Conservation (phyloP, 2,329 filamentous ascomycete genomes). For the Eutypella sp. region DNA sequence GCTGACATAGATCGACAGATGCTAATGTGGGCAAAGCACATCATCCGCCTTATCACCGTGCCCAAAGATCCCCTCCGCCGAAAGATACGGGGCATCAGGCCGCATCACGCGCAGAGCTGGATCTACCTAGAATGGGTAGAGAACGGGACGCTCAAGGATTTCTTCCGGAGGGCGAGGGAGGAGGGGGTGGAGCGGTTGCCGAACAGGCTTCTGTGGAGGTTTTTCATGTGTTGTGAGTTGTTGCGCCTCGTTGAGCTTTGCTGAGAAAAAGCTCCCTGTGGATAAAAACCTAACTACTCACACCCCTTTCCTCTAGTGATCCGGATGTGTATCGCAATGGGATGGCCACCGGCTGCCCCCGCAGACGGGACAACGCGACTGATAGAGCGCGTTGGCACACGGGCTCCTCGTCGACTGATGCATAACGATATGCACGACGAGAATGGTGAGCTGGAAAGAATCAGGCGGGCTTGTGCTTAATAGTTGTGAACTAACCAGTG, state of each 20-base stretch:
- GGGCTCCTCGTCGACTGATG: background rate
- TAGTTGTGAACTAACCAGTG: background rate
- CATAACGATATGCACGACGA: background rate
- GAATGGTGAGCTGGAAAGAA: background rate
- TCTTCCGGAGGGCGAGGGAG: background rate
- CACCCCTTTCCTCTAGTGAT: no score
- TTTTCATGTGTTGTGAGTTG: constrained; percentile 2
- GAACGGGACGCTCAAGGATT: background rate
- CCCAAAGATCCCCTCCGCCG: background rate
- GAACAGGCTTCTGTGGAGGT: constrained; percentile 1
- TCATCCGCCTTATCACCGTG: background rate
- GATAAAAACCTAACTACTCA: background rate
- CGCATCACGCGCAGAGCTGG: background rate
- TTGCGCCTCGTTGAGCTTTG: no score
- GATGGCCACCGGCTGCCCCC: background rate
- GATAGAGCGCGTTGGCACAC: background rate
- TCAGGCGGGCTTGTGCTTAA: background rate
- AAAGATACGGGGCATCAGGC: background rate
- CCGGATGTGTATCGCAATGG: constrained; percentile 2
- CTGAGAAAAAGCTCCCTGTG: background rate
- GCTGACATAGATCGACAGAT: background rate
- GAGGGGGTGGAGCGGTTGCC: background rate
- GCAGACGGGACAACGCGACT: background rate
- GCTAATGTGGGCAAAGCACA: background rate
- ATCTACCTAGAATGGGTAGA: background rate